Percentiles rank a stretch among this genome's conserved stretches.
phyloP scores from a whole-genome alignment of 163 green algal species.

The Chloromonas sp. region DNA sequence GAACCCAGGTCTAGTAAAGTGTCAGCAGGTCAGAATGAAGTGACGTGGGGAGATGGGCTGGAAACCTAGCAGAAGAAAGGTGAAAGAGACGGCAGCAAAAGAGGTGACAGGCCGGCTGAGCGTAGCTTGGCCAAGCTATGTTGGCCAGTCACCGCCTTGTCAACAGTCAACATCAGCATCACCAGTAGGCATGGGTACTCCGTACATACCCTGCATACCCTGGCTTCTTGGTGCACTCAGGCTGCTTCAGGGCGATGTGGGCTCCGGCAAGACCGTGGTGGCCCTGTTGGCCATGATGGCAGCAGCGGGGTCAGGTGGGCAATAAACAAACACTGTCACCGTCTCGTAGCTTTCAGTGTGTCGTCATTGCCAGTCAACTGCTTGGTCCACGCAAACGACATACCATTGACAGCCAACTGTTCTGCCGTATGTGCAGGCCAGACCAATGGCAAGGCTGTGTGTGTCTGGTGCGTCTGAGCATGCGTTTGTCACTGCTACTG shows the following conservation, averaged over 20 bases:
- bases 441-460: neutral
- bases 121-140: neutral
- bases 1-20: no score
- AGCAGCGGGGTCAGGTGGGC: constrained; percentile 36
- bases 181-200: neutral
- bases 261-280: constrained; percentile 90
- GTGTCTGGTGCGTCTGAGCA: constrained; percentile 1
- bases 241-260: constrained; percentile 86
- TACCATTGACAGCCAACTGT: neutral
- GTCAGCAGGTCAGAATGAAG: no score
- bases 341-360: neutral
- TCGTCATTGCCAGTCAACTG: neutral
- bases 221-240: neutral
- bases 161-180: neutral
- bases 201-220: no score
- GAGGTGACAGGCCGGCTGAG: neutral
- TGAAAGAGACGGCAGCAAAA: no score
- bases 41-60: no score
- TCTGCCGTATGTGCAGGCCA: neutral
- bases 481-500: neutral
- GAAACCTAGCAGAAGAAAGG: no score
- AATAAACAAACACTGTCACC: neutral
- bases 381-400: no score
- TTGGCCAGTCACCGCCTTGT: neutral
- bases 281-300: constrained; percentile 77